Base-by-base conservation (phyloP, 805 yeast species). In the Blastobotrys muscicola region DNA sequence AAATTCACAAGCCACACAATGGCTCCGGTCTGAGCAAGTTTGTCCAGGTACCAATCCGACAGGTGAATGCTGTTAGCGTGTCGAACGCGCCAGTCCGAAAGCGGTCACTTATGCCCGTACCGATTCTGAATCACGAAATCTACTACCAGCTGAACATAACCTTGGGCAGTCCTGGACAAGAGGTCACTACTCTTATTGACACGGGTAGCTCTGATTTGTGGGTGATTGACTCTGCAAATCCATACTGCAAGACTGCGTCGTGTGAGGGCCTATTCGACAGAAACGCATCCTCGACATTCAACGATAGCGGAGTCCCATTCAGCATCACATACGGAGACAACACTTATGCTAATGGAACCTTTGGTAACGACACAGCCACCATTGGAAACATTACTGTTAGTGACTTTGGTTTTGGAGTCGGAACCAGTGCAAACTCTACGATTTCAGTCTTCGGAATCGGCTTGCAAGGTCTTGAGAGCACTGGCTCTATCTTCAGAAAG, bases 121-220 rank as follows among this genome's bases (percentile, higher is more conserved):
- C 44, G 26, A 29, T 36, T 10, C 4, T 33, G 11, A 41, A 41
- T 11, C 39, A 41, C 15, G 34, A 41, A 16, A 35, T 35, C 30
- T 50, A 41, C 41, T 52, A 51, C 45, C 40, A 44, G 15, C 34
- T 51, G 31, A 34, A 50, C 12, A 45, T 57, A 11, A 44, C 56
- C n/a, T 44, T 82, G 8, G 90, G 92, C 3, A 73, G 85, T 0
- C 72, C 78, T 2, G 55, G 66, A 1, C 81, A 80, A 54, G 57
- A 65, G 10, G 64, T 80, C 5, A 66, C 65, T 2, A 75, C 80
- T 9, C 59, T 78, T 31, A 56, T 81, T 13, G 89, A 81, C 55
- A 81, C 86, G 1, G 89, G 87, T 1, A 79, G 85, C 0, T 71
- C 83, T 1, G 87, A 81, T 56, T 58, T 80, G 38, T 79, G 83